phyloP scores from a whole-genome alignment of 768 basidiomycete species.

The Pholiota conissans region DNA sequence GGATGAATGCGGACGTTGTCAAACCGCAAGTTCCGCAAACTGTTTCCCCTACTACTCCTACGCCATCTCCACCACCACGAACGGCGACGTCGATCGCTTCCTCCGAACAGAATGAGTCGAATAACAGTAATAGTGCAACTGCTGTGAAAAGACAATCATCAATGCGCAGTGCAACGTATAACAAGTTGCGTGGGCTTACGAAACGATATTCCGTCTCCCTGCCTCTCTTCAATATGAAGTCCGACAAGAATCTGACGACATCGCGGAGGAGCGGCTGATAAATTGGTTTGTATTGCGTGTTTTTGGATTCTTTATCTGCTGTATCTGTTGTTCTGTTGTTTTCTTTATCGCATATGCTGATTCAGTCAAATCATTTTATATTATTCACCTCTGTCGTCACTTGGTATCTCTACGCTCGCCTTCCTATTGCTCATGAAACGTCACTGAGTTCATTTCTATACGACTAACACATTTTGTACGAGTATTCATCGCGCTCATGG shows the following conservation, averaged over 20 bases:
- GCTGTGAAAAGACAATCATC: constrained; percentile 7
- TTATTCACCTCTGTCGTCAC: neutral
- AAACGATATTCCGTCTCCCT: constrained; percentile 52
- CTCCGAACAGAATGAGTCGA: constrained; percentile 5
- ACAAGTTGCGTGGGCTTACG: constrained; percentile 41
- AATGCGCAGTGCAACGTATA: constrained; percentile 30
- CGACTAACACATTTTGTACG: constrained; percentile 1
- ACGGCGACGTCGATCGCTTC: constrained; percentile 1
- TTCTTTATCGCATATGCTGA: constrained; percentile 1
- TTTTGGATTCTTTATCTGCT: constrained; percentile 4
- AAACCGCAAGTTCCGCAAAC: constrained; percentile 26
- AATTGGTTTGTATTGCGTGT: neutral
- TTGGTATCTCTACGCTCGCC: neutral
- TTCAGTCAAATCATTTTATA: neutral
- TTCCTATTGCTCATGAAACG: neutral
- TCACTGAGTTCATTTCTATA: neutral
- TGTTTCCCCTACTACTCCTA: neutral
- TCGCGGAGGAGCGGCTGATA: constrained; percentile 17
- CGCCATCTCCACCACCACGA: constrained; percentile 1
- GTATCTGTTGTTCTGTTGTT: neutral
- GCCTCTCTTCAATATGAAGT: constrained; percentile 33
- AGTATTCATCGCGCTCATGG: neutral
- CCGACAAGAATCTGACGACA: constrained; percentile 8
- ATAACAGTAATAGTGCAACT: neutral
- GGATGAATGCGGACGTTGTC: constrained; percentile 44